phyloP scores from a whole-genome alignment of 768 basidiomycete genomes.

The Gloeopeniophorella convolvens region DNA sequence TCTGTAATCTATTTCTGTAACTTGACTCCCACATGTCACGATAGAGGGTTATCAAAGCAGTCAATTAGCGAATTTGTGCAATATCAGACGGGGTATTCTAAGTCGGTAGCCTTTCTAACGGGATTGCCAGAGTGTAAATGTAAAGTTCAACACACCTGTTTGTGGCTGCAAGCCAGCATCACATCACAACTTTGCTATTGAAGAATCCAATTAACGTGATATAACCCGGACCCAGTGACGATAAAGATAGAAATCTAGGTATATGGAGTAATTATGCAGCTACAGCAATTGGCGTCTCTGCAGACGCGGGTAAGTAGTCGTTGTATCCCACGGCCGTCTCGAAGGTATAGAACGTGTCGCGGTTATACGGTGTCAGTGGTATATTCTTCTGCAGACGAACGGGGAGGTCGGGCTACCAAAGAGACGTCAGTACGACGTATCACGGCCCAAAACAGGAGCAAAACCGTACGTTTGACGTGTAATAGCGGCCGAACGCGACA shows the following conservation, averaged over 20 bases:
- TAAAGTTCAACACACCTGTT: no score
- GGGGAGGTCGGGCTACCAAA: conserved; percentile 30
- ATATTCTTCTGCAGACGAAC: conserved; percentile 25
- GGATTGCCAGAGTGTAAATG: no score
- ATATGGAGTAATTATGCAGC: conserved; percentile 21
- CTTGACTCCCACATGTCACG: no score
- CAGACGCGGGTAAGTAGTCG: conserved; percentile 28
- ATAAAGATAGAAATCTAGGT: no score
- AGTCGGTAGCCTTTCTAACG: no score
- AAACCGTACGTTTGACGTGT: conserved; percentile 30
- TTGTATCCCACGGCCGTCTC: conserved; percentile 28
- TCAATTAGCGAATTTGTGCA: no score
- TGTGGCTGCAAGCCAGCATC: not conserved
- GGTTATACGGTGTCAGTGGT: conserved; percentile 23
- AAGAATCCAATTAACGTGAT: no score
- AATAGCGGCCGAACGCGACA: conserved; percentile 34
- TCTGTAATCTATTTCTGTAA: conserved; percentile 26
- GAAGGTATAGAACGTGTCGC: conserved; percentile 19
- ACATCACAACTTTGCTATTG: no score
- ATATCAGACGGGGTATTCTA: no score
- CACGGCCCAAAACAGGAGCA: not conserved
- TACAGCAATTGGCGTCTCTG: not conserved
- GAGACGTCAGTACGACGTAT: not conserved
- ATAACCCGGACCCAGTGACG: no score
- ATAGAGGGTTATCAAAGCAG: no score